Evolutionary conservation across 1,139 yeast species (phyloP).

Genomic region (Meyerozyma carpophila): DNA sequence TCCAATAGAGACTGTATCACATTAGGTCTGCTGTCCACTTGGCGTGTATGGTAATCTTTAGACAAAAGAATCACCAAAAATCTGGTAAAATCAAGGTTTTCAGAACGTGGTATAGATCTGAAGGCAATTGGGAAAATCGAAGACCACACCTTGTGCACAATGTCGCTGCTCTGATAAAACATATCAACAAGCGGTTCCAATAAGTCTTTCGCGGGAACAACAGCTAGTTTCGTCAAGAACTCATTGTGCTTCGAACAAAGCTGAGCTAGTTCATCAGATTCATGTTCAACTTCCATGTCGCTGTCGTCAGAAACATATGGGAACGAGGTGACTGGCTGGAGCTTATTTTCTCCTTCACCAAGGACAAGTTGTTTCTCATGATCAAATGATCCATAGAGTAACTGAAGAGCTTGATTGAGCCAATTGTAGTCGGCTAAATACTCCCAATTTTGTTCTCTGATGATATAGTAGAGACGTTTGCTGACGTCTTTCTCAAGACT

Average conservation of each 20-base stretch:
- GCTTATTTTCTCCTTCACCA: constrained; percentile 42
- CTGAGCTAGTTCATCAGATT: constrained; percentile 18
- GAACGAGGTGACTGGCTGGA: constrained; percentile 51
- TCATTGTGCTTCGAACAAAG: constrained; percentile 46
- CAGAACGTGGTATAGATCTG: constrained; percentile 67
- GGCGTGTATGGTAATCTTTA: constrained; percentile 87
- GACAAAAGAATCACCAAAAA: constrained; percentile 74
- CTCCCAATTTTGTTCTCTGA: constrained; percentile 97
- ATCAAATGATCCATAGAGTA: constrained; percentile 75
- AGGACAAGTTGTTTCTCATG: constrained; percentile 42
- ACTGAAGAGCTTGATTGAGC: constrained; percentile 89
- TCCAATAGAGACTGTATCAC: constrained; percentile 80
- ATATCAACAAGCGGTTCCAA: constrained; percentile 72
- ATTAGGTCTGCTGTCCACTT: constrained; percentile 81
- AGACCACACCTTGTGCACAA: constrained; percentile 83
- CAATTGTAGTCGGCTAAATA: constrained; percentile 88
- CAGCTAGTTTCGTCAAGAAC: constrained; percentile 43
- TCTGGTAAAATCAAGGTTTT: constrained; percentile 77
- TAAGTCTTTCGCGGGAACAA: constrained; percentile 53
- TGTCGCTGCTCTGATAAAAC: constrained; percentile 75
- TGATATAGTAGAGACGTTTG: constrained; percentile 76
- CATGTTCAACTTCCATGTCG: constrained; percentile 27
- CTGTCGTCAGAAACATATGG: constrained; percentile 12
- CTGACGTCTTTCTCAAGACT: constrained; percentile 77
- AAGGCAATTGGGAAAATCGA: constrained; percentile 79